Conservation (phyloP, 225 moss, liverwort and hornwort genomes). For the Neckera pumila region DNA sequence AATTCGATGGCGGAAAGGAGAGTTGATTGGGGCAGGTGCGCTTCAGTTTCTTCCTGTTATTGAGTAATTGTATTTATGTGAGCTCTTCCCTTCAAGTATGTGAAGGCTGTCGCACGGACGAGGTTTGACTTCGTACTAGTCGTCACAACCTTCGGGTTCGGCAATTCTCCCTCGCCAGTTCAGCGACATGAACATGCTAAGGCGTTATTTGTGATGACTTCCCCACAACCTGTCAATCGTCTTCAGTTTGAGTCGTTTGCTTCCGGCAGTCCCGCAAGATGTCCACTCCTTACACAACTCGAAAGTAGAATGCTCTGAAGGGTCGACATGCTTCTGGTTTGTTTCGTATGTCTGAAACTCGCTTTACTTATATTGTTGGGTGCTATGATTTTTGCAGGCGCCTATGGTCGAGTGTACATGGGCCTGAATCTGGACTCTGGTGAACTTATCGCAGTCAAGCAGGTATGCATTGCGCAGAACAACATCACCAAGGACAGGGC, state of each 20-base stretch:
- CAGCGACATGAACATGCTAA: neutral
- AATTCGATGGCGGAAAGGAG: conserved; percentile 98
- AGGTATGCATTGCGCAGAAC: conserved; percentile 75
- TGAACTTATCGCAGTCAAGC: conserved; percentile 92
- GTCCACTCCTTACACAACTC: neutral
- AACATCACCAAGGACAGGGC: conserved; percentile 83
- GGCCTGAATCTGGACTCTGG: conserved; percentile 96
- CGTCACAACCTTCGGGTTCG: neutral
- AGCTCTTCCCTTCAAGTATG: neutral
- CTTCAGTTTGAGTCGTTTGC: neutral
- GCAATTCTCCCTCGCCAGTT: neutral
- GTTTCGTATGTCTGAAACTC: neutral
- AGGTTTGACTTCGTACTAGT: neutral
- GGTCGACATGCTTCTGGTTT: neutral
- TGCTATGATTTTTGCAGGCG: conserved; percentile 37
- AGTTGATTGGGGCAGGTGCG: conserved; percentile 73
- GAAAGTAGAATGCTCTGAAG: neutral
- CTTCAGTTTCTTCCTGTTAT: neutral
- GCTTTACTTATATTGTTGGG: neutral
- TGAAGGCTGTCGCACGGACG: neutral
- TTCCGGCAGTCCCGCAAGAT: neutral
- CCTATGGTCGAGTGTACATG: conserved; percentile 98
- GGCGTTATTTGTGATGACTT: neutral
- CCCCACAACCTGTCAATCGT: neutral
- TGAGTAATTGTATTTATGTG: neutral